Conservation (phyloP, 2,329 filamentous ascomycete species). For the Aspergillus eucalypticola region DNA sequence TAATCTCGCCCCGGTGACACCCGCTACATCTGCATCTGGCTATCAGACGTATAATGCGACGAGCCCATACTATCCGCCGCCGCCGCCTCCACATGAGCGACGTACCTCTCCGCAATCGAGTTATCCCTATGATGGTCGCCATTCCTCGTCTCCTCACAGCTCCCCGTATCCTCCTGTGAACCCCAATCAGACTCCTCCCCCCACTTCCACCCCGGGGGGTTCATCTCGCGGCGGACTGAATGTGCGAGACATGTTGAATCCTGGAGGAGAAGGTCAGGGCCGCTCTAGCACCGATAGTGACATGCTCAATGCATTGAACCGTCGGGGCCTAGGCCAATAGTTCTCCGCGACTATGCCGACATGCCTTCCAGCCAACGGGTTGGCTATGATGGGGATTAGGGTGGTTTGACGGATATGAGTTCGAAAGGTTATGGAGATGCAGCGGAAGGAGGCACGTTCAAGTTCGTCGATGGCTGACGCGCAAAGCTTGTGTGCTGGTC, state of each 20-base stretch:
- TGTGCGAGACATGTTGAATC: conserved; percentile 51
- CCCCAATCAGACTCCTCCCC: conserved; percentile 29
- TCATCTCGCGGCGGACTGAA: conserved; percentile 46
- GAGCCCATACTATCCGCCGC: conserved; percentile 41
- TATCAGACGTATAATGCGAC: conserved; percentile 44
- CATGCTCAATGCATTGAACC: conserved; percentile 52
- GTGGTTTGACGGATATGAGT: not conserved
- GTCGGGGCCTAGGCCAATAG: conserved; percentile 39
- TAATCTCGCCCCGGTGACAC: conserved; percentile 50
- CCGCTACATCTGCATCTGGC: conserved; percentile 44
- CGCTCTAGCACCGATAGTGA: conserved; percentile 51
- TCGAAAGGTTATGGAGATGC: not conserved
- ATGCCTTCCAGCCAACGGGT: not conserved
- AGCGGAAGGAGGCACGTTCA: not conserved
- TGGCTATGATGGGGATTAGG: not conserved
- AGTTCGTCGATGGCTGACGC: conserved; percentile 9
- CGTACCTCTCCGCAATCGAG: conserved; percentile 48
- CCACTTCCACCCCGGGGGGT: conserved; percentile 36
- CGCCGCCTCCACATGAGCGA: conserved; percentile 39
- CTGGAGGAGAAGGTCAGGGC: conserved; percentile 37
- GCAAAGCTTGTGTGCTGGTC: conserved; percentile 29
- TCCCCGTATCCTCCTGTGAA: conserved; percentile 43
- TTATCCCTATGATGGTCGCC: conserved; percentile 45
- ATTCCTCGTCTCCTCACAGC: conserved; percentile 46
- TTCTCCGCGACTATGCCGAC: too few species aligned